Evolutionary conservation across 495 filamentous ascomycete species (phyloP).

Genomic region (Daldinia vernicosa): DNA sequence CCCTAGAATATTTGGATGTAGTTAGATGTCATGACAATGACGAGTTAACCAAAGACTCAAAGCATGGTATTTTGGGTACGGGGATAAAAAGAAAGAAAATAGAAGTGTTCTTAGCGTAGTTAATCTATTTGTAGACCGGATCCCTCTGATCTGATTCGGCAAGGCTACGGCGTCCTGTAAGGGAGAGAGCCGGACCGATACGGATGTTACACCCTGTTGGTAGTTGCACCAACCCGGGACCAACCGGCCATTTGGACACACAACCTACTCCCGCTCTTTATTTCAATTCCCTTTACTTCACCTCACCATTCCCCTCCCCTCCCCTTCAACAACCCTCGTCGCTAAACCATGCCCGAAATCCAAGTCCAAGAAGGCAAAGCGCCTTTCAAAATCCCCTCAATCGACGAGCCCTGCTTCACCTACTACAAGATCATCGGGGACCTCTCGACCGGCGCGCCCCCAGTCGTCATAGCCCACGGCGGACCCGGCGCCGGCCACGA

Average conservation of each 20-base stretch:
- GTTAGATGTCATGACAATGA: neutral
- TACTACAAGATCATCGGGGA: conserved; percentile 4
- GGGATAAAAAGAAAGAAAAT: too few species aligned
- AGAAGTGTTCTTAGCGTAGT: too few species aligned
- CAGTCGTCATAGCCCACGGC: conserved; percentile 50
- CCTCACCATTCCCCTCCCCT: neutral
- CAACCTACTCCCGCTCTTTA: neutral
- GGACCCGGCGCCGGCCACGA: conserved; percentile 56
- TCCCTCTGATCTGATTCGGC: too few species aligned
- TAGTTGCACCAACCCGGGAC: too few species aligned
- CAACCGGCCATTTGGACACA: too few species aligned
- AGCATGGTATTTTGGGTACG: neutral
- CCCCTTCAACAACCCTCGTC: too few species aligned
- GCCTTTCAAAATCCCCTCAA: neutral
- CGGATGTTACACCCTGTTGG: too few species aligned
- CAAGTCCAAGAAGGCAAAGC: neutral
- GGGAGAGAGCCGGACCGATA: too few species aligned
- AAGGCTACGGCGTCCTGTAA: too few species aligned
- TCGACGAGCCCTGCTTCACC: neutral
- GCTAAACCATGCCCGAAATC: neutral
- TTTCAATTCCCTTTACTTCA: neutral
- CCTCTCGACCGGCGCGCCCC: neutral
- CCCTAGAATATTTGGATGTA: neutral
- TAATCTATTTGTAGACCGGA: too few species aligned
- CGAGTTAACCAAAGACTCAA: neutral